Percentiles rank a stretch among this genome's conserved stretches.
These are phyloP conservation scores for Cyclotella baltica DNA, from an alignment of 108 stramenopile genomes.

Conservation along the genomic window DNA sequence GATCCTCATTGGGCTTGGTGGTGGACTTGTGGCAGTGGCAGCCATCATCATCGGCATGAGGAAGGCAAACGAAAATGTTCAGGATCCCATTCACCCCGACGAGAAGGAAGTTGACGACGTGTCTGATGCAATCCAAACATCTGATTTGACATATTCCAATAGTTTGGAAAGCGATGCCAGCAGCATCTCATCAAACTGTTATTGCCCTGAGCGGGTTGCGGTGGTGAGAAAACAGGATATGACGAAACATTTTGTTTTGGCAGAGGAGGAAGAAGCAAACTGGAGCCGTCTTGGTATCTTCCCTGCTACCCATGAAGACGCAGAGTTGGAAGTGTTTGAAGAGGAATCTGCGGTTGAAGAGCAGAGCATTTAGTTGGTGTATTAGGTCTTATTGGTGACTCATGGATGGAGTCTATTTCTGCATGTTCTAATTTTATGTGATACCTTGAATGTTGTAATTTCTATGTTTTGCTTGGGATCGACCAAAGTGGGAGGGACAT, in stretches of 20 bases:
- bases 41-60: constrained; percentile 3
- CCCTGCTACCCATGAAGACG: no score
- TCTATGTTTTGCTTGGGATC: no score
- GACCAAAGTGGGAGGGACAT: no score
- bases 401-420: background rate
- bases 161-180: constrained; percentile 19
- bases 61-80: background rate
- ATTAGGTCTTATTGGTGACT: background rate
- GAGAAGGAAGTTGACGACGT: constrained; percentile 25
- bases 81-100: constrained; percentile 17
- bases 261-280: constrained; percentile 27
- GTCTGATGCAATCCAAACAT: constrained; percentile 16
- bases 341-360: constrained; percentile 9
- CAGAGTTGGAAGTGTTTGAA: constrained; percentile 1
- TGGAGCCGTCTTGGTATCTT: constrained; percentile 9
- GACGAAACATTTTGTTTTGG: constrained; percentile 25
- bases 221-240: background rate
- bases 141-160: constrained; percentile 25
- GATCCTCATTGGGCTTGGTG: background rate
- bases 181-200: constrained; percentile 2
- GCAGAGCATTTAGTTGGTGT: constrained; percentile 1
- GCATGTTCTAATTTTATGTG: background rate
- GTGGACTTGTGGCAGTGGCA: background rate
- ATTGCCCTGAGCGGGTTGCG: background rate
- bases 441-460: no score